These are phyloP conservation scores for Lizanozyma gosingica DNA, from an alignment of 1,139 yeast genomes.

Conservation along the genomic window DNA sequence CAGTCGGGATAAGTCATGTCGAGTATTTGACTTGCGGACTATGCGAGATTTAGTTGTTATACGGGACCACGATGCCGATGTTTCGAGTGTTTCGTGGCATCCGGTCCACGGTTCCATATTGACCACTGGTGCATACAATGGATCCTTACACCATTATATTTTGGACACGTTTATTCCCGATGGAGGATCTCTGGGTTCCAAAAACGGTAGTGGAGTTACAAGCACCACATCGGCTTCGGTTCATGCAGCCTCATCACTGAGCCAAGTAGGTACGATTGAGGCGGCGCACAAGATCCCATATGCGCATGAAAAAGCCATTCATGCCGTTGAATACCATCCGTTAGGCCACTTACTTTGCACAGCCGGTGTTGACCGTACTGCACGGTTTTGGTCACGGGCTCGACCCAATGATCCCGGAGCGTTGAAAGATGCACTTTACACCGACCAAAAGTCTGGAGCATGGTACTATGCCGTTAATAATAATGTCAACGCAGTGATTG, in stretches of 20 bases:
- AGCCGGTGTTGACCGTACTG: constrained; percentile 89
- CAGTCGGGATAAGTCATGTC: constrained; percentile 79
- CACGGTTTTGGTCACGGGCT: constrained; percentile 93
- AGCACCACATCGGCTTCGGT: constrained; percentile 19
- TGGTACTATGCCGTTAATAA: constrained; percentile 68
- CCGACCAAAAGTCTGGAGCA: constrained; percentile 62
- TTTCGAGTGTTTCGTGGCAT: constrained; percentile 86
- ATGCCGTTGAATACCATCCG: constrained; percentile 87
- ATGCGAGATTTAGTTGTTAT: constrained; percentile 71
- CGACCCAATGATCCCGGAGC: constrained; percentile 85
- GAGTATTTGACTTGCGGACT: constrained; percentile 78
- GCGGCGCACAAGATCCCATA: constrained; percentile 67
- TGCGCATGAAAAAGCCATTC: constrained; percentile 92
- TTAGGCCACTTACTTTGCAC: constrained; percentile 85
- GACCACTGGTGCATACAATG: constrained; percentile 85
- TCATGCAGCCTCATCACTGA: constrained; percentile 12
- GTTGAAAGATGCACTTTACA: constrained; percentile 73
- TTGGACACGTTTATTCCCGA: constrained; percentile 45
- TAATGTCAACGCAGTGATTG: constrained; percentile 48
- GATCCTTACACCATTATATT: constrained; percentile 72
- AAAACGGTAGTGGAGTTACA: constrained; percentile 9
- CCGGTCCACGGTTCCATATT: constrained; percentile 76
- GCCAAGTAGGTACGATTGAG: constrained; percentile 22
- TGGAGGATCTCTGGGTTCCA: constrained; percentile 8
- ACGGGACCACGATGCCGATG: constrained; percentile 76